A percentile compares a stretch with the other conserved stretches of the same genome.
Evolutionary conservation across 805 yeast species (phyloP).

Genomic region (Candida boidinii): DNA sequence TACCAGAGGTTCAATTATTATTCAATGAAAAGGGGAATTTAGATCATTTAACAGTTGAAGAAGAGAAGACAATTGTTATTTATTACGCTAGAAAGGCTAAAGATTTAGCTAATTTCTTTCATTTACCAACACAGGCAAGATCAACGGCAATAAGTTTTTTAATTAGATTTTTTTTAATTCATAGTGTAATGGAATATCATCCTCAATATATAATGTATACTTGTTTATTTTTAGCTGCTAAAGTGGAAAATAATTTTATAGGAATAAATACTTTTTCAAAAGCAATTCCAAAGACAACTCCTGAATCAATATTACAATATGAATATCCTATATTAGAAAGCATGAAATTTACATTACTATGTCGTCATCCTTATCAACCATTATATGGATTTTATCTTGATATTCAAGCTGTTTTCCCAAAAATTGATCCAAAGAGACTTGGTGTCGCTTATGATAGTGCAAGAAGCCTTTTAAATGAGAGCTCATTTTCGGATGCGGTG

Average conservation of each 20-base stretch:
- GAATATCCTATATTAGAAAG: slow-evolving; percentile 74
- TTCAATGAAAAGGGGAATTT: slow-evolving; percentile 15
- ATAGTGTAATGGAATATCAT: slow-evolving; percentile 80
- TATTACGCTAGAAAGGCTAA: slow-evolving; percentile 68
- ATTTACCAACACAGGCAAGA: slow-evolving; percentile 80
- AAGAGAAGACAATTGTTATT: slow-evolving; percentile 59
- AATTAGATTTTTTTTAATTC: slow-evolving; percentile 67
- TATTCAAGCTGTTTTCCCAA: slow-evolving; percentile 54
- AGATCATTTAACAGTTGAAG: slow-evolving; percentile 50
- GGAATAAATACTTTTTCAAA: slow-evolving; percentile 73
- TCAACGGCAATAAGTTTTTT: slow-evolving; percentile 83
- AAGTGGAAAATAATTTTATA: slow-evolving; percentile 85
- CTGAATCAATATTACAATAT: slow-evolving; percentile 59
- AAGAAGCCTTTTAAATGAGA: slow-evolving; percentile 52
- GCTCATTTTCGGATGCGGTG: slow-evolving; percentile 67
- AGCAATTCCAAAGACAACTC: slow-evolving; percentile 58
- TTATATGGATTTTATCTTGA: slow-evolving; percentile 94
- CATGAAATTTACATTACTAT: slow-evolving; percentile 68
- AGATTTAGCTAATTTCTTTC: slow-evolving; percentile 62
- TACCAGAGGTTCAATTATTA: slow-evolving; percentile 12
- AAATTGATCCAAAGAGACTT: slow-evolving; percentile 44
- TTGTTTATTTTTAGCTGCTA: slow-evolving; percentile 84
- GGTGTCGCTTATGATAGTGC: slow-evolving; percentile 69
- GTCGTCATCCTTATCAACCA: slow-evolving; percentile 85
- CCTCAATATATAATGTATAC: slow-evolving; percentile 78